Conservation (phyloP, 768 basidiomycete species). For the Russula vinacea region DNA sequence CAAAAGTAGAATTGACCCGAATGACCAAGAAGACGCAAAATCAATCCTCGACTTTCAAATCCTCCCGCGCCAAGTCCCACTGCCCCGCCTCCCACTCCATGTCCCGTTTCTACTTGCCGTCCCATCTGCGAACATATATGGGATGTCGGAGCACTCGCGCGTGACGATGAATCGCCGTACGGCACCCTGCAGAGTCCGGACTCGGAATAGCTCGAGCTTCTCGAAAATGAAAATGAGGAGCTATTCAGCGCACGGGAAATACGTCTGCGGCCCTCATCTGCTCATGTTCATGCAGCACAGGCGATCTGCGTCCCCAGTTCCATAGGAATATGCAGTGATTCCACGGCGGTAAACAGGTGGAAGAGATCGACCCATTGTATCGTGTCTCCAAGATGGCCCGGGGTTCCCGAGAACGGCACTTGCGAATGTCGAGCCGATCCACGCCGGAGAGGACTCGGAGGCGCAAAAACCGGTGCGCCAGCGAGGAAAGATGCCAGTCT, state of each 20-base stretch:
- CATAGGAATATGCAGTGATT: not conserved
- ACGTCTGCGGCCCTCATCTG: not conserved
- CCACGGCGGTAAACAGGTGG: not conserved
- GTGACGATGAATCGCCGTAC: not conserved
- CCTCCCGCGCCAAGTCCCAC: not conserved
- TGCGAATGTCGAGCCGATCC: too few species aligned
- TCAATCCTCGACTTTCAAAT: not conserved
- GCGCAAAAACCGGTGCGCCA: too few species aligned
- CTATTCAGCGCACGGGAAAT: slow-evolving; percentile 12
- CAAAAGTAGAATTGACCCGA: too few species aligned
- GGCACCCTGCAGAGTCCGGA: not conserved
- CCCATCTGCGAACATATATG: not conserved
- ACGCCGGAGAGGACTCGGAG: too few species aligned
- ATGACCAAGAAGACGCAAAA: too few species aligned
- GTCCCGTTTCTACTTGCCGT: not conserved
- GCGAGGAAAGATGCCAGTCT: not conserved
- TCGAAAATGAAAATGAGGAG: not conserved
- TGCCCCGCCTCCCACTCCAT: not conserved
- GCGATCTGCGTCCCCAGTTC: not conserved
- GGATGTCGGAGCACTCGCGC: not conserved
- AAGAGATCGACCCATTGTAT: slow-evolving; percentile 1
- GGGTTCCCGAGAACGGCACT: not conserved
- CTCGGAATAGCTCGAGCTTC: not conserved
- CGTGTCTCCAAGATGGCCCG: not conserved
- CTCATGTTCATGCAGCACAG: not conserved